phyloP scores from a whole-genome alignment of 1,284 basidiomycete species.

The Kwoniella shivajii region DNA sequence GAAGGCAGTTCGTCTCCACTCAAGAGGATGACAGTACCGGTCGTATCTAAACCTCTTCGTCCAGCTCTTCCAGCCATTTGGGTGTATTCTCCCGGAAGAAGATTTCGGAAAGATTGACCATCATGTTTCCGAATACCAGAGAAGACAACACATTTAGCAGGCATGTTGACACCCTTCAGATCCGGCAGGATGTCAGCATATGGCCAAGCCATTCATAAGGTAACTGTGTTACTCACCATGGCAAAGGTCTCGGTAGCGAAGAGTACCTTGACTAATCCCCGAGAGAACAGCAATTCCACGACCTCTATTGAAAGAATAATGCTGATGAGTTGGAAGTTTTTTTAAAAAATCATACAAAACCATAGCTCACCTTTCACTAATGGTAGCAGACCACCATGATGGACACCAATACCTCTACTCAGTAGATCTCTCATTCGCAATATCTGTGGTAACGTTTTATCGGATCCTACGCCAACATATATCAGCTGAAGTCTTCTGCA shows the following conservation, averaged over 20 bases:
- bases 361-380: slow-evolving; percentile 79
- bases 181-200: background rate
- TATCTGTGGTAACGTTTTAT: slow-evolving; percentile 95
- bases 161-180: slow-evolving; percentile 97
- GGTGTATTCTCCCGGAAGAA: slow-evolving; percentile 89
- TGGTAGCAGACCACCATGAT: slow-evolving; percentile 94
- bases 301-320: slow-evolving; percentile 65
- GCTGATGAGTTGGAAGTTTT: background rate
- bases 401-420: slow-evolving; percentile 90
- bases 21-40: slow-evolving; percentile 93
- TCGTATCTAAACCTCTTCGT: slow-evolving; percentile 89
- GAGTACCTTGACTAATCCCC: slow-evolving; percentile 93
- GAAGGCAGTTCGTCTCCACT: slow-evolving; percentile 83
- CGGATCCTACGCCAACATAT: slow-evolving; percentile 64
- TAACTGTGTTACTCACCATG: slow-evolving; percentile 88
- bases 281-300: slow-evolving; percentile 93
- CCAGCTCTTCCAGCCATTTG: slow-evolving; percentile 99
- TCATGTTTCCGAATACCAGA: slow-evolving; percentile 96
- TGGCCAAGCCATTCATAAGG: background rate
- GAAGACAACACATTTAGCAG: slow-evolving; percentile 95
- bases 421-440: slow-evolving; percentile 87
- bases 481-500: background rate
- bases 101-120: slow-evolving; percentile 79
- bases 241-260: slow-evolving; percentile 99
- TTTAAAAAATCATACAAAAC: background rate